Evolutionary conservation across 305 asterid species (phyloP).

Genomic region (Vinca major): DNA sequence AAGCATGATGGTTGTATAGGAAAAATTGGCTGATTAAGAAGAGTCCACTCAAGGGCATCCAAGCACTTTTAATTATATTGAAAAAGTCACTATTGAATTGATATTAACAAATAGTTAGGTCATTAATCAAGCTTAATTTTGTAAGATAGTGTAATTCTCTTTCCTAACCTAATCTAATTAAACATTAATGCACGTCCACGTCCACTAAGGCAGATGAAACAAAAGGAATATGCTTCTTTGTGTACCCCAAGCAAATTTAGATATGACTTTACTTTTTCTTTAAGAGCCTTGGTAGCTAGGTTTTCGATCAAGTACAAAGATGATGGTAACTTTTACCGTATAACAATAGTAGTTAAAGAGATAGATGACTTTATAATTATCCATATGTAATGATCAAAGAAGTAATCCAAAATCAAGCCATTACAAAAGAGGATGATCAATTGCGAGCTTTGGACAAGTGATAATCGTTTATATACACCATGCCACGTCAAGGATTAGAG

Average conservation of each 20-base stretch:
- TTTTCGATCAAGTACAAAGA: no score
- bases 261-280: no score
- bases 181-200: background rate
- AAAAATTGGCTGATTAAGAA: background rate
- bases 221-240: no score
- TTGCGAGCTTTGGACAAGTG: no score
- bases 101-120: background rate
- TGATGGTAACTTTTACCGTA: no score
- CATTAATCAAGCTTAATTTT: background rate
- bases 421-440: slow-evolving; percentile 14
- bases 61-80: background rate
- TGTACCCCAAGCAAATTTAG: no score
- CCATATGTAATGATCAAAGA: slow-evolving; percentile 9
- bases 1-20: no score
- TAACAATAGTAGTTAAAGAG: no score
- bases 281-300: no score
- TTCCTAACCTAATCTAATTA: background rate
- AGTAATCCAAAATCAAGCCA: slow-evolving; percentile 18
- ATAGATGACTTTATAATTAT: no score
- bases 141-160: background rate
- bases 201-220: slow-evolving; percentile 2
- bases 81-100: background rate
- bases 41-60: background rate
- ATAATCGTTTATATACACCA: no score
- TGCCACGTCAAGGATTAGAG: no score